Conservation (phyloP, 306 rosid species). For the Citrullus colocynthis region DNA sequence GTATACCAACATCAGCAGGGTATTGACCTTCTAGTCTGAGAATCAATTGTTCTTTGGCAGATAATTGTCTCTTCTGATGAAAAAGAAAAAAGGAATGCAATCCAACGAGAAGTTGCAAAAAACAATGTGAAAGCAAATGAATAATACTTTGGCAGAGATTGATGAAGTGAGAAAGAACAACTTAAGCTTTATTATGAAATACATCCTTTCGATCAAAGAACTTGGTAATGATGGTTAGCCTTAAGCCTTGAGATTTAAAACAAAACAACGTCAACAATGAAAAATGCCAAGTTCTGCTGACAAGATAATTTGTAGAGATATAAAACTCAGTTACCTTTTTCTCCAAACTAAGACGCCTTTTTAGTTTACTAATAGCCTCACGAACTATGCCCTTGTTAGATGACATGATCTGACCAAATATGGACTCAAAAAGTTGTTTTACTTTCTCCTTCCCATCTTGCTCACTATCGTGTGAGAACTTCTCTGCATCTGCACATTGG, state of each 20-base stretch:
- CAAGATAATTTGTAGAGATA: not conserved
- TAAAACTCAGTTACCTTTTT: slow-evolving; percentile 11
- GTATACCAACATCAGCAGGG: slow-evolving; percentile 27
- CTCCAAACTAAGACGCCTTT: slow-evolving; percentile 24
- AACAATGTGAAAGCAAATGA: not conserved
- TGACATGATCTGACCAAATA: slow-evolving; percentile 23
- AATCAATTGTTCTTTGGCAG: slow-evolving; percentile 26
- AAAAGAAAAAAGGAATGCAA: not conserved
- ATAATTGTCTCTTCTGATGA: slow-evolving; percentile 20
- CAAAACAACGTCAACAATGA: not conserved
- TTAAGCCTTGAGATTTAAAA: not conserved
- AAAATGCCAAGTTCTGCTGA: not conserved
- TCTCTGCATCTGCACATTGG: slow-evolving; percentile 14
- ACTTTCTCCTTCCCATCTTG: slow-evolving; percentile 16
- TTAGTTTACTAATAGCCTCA: slow-evolving; percentile 13
- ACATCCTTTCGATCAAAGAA: not conserved
- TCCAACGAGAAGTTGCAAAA: not conserved
- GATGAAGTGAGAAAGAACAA: not conserved
- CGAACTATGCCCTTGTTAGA: slow-evolving; percentile 15
- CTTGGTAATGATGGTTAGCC: not conserved
- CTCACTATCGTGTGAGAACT: slow-evolving; percentile 9
- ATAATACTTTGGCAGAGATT: not conserved
- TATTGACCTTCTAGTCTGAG: slow-evolving; percentile 27
- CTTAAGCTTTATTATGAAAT: not conserved
- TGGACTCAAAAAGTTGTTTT: slow-evolving; percentile 16